Percentiles rank a stretch among this genome's conserved stretches.
Conservation (phyloP, 495 filamentous ascomycete genomes). For the Penicillium cinerascens region DNA sequence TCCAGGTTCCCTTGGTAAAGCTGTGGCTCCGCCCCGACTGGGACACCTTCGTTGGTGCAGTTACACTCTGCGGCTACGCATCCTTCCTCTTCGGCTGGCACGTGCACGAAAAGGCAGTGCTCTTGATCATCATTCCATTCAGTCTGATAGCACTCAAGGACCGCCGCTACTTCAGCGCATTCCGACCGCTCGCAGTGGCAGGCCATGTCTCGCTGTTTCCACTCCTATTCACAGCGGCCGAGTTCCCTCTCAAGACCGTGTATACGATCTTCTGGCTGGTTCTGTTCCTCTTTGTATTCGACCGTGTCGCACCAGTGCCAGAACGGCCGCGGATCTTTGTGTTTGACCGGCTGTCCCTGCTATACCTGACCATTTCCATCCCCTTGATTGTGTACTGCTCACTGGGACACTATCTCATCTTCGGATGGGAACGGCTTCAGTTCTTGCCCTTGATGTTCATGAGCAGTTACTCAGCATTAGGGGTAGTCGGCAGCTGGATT, state of each 20-base stretch:
- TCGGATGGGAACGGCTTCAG: constrained; percentile 72
- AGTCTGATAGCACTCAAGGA: constrained; percentile 90
- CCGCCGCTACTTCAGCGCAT: constrained; percentile 85
- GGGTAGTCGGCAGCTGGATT: constrained; percentile 95
- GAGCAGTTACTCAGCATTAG: constrained; percentile 89
- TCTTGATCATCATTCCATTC: constrained; percentile 93
- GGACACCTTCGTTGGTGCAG: constrained; percentile 81
- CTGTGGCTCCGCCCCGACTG: constrained; percentile 78
- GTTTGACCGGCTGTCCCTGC: constrained; percentile 81
- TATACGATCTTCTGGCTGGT: constrained; percentile 94
- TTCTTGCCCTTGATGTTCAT: constrained; percentile 97
- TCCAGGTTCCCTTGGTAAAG: constrained; percentile 70
- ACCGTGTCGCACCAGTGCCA: constrained; percentile 79
- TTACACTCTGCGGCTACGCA: constrained; percentile 93
- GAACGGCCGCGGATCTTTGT: constrained; percentile 73
- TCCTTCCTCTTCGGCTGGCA: constrained; percentile 99
- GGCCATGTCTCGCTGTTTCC: constrained; percentile 96
- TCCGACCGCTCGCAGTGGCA: constrained; percentile 85
- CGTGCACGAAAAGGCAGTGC: constrained; percentile 95
- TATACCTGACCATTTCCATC: constrained; percentile 84
- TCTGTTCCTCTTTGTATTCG: constrained; percentile 80
- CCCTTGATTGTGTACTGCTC: constrained; percentile 89
- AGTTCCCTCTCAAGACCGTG: constrained; percentile 84
- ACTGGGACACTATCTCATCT: constrained; percentile 73
- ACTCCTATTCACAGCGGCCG: constrained; percentile 82